Evolutionary conservation across 2,329 filamentous ascomycete species (phyloP).

Genomic region (Phyllachora maydis): DNA sequence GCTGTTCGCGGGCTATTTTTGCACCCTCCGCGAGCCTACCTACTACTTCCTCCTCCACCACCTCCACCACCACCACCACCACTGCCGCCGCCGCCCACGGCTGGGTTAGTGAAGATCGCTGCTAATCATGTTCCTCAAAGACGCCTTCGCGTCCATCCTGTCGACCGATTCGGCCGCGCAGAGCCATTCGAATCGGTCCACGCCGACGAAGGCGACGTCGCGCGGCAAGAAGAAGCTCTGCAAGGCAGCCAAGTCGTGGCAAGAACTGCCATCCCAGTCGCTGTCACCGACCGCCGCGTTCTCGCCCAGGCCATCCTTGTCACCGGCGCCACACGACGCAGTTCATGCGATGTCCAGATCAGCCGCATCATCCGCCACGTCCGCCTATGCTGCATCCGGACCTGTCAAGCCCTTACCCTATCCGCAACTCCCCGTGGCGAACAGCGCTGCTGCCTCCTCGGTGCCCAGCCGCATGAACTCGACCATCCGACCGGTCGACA

Average conservation of each 20-base stretch:
- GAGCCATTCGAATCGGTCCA: slow-evolving; percentile 4
- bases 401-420: too few relatives aligned
- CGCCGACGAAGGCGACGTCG: too few relatives aligned
- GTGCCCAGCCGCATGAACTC: slow-evolving; percentile 14
- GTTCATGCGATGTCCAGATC: slow-evolving; percentile 10
- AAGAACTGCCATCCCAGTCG: too few relatives aligned
- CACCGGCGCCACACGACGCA: slow-evolving; percentile 14
- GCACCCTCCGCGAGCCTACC: not conserved
- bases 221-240: too few relatives aligned
- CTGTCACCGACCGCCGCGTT: slow-evolving; percentile 5
- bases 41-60: not conserved
- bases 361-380: too few relatives aligned
- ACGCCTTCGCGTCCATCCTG: not conserved
- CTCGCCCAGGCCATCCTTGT: slow-evolving; percentile 8
- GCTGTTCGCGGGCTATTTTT: not conserved
- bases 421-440: slow-evolving; percentile 6
- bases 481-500: slow-evolving; percentile 36
- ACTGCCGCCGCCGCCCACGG: not conserved
- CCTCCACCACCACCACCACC: not conserved
- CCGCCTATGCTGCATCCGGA: too few relatives aligned
- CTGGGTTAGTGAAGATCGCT: not conserved
- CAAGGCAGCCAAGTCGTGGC: slow-evolving; percentile 1
- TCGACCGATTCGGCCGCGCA: not conserved
- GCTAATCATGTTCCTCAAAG: slow-evolving; percentile 3
- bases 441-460: slow-evolving; percentile 5